Evolutionary conservation across 441 rosid species (phyloP), one percentile per base, ranked within the genome.

Genomic region (Eruca vesicaria): DNA sequence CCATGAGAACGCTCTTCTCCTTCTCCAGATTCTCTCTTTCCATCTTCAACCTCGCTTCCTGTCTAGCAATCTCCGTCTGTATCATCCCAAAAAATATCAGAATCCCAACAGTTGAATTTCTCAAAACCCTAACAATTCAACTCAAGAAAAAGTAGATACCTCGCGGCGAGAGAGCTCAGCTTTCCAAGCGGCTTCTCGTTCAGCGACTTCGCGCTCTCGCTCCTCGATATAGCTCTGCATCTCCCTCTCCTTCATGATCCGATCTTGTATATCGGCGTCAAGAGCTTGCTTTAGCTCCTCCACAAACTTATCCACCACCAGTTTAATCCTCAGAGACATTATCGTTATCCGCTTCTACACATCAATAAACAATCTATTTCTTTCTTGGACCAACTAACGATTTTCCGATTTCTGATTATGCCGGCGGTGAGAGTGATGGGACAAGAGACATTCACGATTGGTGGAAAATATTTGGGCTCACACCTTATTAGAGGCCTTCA

Each of bases 131-230:
- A 43, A 59, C 19, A 58, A 38, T 0, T 6, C 19, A 23, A 32
- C 9, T 69, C 3, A 48, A 41, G 63, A 71, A 65, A 16, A 65
- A 16, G 0, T 21, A n/a, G n/a, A 7, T 43, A 79, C 98, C 90
- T 93, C 98, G 38, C 99, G 97, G 41, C 98, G 98, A 53, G 99
- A 96, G 69, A 96, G 97, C 85, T 93, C 97, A 21, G 99, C 98
- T 80, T 96, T 96, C 99, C 98, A 96, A 36, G 98, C 99, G 48
- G 99, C 97, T 79, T 96, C 99, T 41, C 99, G 92, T 71, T 96
- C 98, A 12, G 99, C 98, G 35, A 96, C 99, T 86, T 96, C 99
- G 10, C 99, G 99, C 79, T 96, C 99, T 0, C 99, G 97, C 78
- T 96, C 99, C 82, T 96, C 88, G 63, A 93, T 96, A 77, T 91